phyloP scores from a whole-genome alignment of 2,329 filamentous ascomycete genomes.

The Plectosphaerella cucumerina region DNA sequence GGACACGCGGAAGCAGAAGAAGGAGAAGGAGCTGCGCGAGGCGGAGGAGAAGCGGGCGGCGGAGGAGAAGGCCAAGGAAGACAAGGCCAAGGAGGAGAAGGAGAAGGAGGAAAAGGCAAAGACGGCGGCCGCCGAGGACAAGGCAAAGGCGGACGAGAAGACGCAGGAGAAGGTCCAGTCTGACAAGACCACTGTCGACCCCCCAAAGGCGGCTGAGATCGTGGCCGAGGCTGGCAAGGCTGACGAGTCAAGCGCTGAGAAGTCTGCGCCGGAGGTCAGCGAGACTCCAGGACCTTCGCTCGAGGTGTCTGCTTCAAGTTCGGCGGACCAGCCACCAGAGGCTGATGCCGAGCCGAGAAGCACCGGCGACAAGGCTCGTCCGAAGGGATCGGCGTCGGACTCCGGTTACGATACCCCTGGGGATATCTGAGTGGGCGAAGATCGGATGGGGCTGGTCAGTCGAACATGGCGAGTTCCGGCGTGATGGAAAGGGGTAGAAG shows the following conservation, averaged over 20 bases:
- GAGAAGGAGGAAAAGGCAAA: conserved; percentile 17
- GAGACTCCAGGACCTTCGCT: too few species aligned
- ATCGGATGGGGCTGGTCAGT: neutral
- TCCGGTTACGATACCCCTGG: conserved; percentile 13
- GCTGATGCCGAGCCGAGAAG: conserved; percentile 15
- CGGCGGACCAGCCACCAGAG: neutral
- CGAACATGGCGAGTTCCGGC: too few species aligned
- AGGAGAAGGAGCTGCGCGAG: conserved; percentile 37
- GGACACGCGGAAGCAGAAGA: conserved; percentile 44
- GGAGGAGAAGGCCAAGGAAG: conserved; percentile 27
- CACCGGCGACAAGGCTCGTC: conserved; percentile 25
- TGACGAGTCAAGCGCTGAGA: too few species aligned
- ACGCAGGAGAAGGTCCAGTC: conserved; percentile 1
- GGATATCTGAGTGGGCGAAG: conserved; percentile 4
- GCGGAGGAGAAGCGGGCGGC: conserved; percentile 34
- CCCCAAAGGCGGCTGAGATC: too few species aligned
- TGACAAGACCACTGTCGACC: too few species aligned
- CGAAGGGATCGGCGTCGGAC: conserved; percentile 13
- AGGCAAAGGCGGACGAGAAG: conserved; percentile 10
- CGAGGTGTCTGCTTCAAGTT: too few species aligned
- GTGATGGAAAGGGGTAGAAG: too few species aligned
- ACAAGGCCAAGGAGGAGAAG: conserved; percentile 21
- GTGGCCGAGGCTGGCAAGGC: too few species aligned
- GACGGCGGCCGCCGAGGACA: conserved; percentile 15
- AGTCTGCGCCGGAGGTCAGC: too few species aligned